Base-by-base conservation (phyloP, 2,329 filamentous ascomycete genomes). In the Fusarium sp. region DNA sequence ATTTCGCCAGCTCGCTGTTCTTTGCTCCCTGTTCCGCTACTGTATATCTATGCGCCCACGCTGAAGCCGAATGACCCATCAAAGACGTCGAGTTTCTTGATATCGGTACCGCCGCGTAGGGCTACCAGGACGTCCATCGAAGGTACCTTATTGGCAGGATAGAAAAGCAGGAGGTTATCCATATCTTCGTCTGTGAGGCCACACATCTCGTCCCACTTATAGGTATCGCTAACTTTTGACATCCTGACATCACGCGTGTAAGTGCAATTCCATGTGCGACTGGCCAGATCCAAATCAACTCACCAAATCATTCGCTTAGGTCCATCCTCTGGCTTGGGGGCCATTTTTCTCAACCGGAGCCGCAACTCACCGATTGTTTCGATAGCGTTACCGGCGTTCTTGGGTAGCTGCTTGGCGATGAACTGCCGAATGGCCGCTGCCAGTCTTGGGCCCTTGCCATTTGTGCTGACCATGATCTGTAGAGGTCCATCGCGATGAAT, bases 391-490 rank as follows among this genome's bases (percentile, higher is more conserved):
- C 95, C 95, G 27, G 91, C 89, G 65, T 95, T 92, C 15, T 80
- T 78, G 2, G 95, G 95, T 53, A 99, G 78, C 44, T 81, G 82
- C 17, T 80, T 83, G 15, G 92, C 93, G 64, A 99, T 97, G 72
- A 90, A 87, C 72, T 89, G 85, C 49, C 94, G 82, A 46, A 99
- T 90, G 43, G 93, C 88, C 66, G 92, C 94, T 9, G 95, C 95
- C 63, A 99, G 79, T 72, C 94, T 88, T 0, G 95, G 95, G 0
- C 95, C 95, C 73, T 97, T 97, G 48, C 95, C 95, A 74, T 98
- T 99, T 32, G 95, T 99, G 79, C 91, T 96, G 68, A 99, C 94
- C 95, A 99, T 99, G 71, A 99, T 89, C 80, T 99, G 95, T 58
- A 99, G 78, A 6, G 95, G 95, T 0, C 95, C 95, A 74, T 99